phyloP scores from a whole-genome alignment of 306 rosid species.

The Quercus dentata region DNA sequence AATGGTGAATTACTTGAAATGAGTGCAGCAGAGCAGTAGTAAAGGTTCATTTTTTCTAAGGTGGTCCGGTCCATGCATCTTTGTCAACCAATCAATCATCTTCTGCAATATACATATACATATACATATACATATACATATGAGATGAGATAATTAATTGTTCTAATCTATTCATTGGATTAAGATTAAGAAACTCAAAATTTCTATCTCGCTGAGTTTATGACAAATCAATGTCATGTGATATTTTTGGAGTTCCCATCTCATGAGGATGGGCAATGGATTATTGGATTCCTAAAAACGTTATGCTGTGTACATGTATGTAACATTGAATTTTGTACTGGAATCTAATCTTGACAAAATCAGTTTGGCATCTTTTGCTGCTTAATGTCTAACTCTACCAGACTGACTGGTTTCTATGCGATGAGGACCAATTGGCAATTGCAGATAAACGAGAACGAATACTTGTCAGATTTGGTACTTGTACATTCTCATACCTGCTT shows the following conservation, averaged over 20 bases:
- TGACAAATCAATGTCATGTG: background rate
- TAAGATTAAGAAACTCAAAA: background rate
- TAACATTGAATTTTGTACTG: conserved; percentile 57
- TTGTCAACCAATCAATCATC: background rate
- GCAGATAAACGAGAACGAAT: conserved; percentile 58
- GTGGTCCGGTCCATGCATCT: background rate
- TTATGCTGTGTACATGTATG: conserved; percentile 55
- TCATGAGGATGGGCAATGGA: conserved; percentile 75
- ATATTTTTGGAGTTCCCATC: conserved; percentile 44
- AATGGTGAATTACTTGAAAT: no score
- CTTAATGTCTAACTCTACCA: conserved; percentile 53
- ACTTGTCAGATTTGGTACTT: conserved; percentile 67
- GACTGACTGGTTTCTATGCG: conserved; percentile 85
- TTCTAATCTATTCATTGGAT: background rate
- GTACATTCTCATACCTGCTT: background rate
- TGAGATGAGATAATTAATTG: background rate
- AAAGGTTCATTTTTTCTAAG: no score
- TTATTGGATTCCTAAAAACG: conserved; percentile 56
- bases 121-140: background rate
- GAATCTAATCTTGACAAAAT: conserved; percentile 41
- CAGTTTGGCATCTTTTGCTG: conserved; percentile 46
- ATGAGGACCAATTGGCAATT: conserved; percentile 38
- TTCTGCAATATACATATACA: background rate
- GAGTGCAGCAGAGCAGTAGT: no score
- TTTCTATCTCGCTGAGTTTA: background rate